Evolutionary conservation across 495 filamentous ascomycete species (phyloP).

Genomic region (Neurospora sp.): DNA sequence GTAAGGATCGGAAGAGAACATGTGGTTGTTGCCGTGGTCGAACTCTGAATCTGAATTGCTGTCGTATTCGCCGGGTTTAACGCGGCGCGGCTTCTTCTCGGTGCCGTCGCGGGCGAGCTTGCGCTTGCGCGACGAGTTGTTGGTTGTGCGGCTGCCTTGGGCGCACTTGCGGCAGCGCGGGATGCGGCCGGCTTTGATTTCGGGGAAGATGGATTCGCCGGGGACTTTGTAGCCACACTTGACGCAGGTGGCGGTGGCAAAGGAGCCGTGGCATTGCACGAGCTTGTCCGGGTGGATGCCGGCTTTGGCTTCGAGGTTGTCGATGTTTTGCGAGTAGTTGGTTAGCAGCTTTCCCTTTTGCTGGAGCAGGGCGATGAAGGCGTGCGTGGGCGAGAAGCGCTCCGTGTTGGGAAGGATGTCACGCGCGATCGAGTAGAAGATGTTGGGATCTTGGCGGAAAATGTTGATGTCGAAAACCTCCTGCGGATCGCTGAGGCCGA

Average conservation of each 20-base stretch:
- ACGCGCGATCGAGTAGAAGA: constrained; percentile 87
- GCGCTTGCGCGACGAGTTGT: constrained; percentile 48
- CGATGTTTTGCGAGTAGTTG: constrained; percentile 98
- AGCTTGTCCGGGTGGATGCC: constrained; percentile 77
- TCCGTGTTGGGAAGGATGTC: constrained; percentile 74
- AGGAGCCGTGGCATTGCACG: constrained; percentile 93
- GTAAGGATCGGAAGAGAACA: constrained; percentile 18
- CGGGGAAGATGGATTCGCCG: constrained; percentile 65
- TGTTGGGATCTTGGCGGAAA: constrained; percentile 77
- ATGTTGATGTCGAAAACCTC: constrained; percentile 87
- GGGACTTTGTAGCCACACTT: constrained; percentile 69
- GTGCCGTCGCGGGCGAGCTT: constrained; percentile 60
- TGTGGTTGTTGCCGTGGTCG: constrained; percentile 47
- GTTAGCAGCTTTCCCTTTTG: constrained; percentile 83
- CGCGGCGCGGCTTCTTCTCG: constrained; percentile 49
- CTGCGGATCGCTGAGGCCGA: constrained; percentile 69
- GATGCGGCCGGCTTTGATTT: constrained; percentile 65
- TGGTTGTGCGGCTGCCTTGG: constrained; percentile 31
- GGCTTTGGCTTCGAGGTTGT: constrained; percentile 86
- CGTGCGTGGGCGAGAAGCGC: constrained; percentile 79
- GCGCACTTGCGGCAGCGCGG: constrained; percentile 56
- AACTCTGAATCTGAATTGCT: constrained; percentile 64
- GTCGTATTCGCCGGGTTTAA: constrained; percentile 43
- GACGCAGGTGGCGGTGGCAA: constrained; percentile 83
- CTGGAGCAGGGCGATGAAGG: constrained; percentile 91